phyloP scores from a whole-genome alignment of 2,329 filamentous ascomycete species.

The Myrmaecium sp. region DNA sequence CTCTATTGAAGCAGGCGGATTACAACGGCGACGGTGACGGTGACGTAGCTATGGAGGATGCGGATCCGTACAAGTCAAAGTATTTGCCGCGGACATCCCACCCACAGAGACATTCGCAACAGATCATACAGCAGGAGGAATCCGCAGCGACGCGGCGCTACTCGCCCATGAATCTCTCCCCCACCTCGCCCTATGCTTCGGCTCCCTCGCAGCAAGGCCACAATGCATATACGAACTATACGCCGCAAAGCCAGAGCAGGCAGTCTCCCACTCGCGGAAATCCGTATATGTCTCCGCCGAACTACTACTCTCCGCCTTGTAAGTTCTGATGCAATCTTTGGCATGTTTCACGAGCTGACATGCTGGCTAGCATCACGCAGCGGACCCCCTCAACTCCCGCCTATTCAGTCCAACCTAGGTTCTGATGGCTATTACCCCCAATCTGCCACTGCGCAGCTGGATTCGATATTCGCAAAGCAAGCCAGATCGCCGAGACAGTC shows the following conservation, averaged over 20 bases:
- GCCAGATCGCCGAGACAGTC: conserved; percentile 30
- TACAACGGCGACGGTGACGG: conserved; percentile 24
- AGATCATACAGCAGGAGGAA: conserved; percentile 56
- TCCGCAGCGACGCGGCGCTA: conserved; percentile 80
- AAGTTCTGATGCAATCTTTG: conserved; percentile 12
- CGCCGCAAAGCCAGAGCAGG: conserved; percentile 35
- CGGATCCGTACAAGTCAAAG: conserved; percentile 73
- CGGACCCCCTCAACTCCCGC: conserved; percentile 54
- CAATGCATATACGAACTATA: conserved; percentile 23
- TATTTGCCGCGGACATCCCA: conserved; percentile 60
- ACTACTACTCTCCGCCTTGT: conserved; percentile 43
- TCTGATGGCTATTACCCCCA: conserved; percentile 55
- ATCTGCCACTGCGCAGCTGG: conserved; percentile 53
- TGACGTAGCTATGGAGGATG: conserved; percentile 60
- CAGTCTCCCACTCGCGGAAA: conserved; percentile 64
- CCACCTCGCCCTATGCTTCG: conserved; percentile 58
- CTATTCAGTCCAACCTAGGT: conserved; percentile 53
- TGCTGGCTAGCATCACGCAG: conserved; percentile 29
- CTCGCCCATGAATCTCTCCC: conserved; percentile 89
- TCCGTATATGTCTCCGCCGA: conserved; percentile 38
- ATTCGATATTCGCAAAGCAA: conserved; percentile 44
- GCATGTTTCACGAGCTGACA: too few relatives aligned
- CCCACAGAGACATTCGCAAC: conserved; percentile 58
- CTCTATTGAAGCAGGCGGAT: too few relatives aligned
- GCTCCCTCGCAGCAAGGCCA: conserved; percentile 36